Conservation (phyloP, 2,329 filamentous ascomycete genomes). For the Botryotinia calthae region DNA sequence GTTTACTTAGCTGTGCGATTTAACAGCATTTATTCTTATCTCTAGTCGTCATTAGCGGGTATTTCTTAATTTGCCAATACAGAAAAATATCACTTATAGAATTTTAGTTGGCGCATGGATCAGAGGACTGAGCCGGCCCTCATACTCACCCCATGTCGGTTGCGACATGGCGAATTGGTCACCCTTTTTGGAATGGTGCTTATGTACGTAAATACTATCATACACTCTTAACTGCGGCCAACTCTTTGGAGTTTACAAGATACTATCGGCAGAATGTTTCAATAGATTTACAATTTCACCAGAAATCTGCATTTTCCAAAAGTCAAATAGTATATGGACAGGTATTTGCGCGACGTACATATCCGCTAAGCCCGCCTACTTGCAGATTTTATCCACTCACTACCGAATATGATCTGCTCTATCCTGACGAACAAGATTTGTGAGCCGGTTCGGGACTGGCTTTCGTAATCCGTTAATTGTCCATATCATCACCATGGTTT, state of each 20-base stretch:
- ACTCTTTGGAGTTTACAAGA: neutral
- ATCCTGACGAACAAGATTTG: neutral
- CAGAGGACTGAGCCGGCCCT: neutral
- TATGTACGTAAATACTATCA: neutral
- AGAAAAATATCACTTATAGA: too few species aligned
- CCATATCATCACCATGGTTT: slow-evolving; percentile 28
- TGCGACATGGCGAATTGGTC: neutral
- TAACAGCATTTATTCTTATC: too few species aligned
- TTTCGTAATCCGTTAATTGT: neutral
- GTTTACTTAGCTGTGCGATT: too few species aligned
- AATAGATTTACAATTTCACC: neutral
- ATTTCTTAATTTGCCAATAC: too few species aligned
- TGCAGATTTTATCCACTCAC: neutral
- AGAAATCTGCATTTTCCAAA: neutral
- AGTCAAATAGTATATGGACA: neutral
- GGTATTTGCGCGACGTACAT: neutral
- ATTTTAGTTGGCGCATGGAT: neutral
- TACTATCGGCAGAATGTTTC: neutral
- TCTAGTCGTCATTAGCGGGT: too few species aligned
- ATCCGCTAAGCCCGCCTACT: neutral
- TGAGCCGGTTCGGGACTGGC: neutral
- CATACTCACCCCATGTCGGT: neutral
- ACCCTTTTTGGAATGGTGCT: neutral
- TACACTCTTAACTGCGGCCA: neutral
- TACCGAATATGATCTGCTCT: neutral